Evolutionary conservation across 2,329 filamentous ascomycete species (phyloP).

Genomic region (Colletotrichum aenigma): DNA sequence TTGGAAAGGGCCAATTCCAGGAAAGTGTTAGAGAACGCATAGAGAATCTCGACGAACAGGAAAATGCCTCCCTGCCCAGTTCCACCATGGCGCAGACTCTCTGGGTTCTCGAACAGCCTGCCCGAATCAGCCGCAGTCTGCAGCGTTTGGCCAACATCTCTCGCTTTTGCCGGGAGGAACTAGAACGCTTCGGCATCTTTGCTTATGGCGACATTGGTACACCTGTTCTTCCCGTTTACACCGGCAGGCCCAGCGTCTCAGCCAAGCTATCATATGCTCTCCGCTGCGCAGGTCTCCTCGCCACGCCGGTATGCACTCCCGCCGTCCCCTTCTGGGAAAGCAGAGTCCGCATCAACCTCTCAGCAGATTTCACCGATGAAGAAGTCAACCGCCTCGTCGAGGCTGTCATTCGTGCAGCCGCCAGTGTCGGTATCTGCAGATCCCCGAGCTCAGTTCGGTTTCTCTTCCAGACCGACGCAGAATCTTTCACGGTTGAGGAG

Average conservation of each 20-base stretch:
- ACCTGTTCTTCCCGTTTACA: conserved; percentile 6
- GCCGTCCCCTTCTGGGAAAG: conserved; percentile 22
- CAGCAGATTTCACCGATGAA: conserved; percentile 6
- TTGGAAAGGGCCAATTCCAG: neutral
- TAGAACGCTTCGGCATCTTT: conserved; percentile 7
- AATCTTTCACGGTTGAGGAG: neutral
- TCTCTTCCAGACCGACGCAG: neutral
- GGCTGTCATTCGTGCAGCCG: neutral
- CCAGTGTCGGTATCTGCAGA: neutral
- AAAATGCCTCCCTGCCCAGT: neutral
- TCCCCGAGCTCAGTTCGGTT: neutral
- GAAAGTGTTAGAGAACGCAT: neutral
- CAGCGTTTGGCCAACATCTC: conserved; percentile 1
- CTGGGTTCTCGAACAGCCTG: conserved; percentile 15
- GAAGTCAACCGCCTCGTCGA: conserved; percentile 7
- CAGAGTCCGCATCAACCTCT: conserved; percentile 21
- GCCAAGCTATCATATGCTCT: conserved; percentile 10
- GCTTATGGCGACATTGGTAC: conserved; percentile 9
- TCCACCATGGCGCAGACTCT: conserved; percentile 18
- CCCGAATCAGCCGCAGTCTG: neutral
- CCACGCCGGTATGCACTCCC: conserved; percentile 10
- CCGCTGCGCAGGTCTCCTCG: conserved; percentile 1
- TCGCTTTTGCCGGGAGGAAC: conserved; percentile 5
- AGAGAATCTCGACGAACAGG: neutral
- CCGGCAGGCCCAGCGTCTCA: conserved; percentile 7